phyloP scores from a whole-genome alignment of 2,329 filamentous ascomycete genomes.

The Aspergillaceae sp. region DNA sequence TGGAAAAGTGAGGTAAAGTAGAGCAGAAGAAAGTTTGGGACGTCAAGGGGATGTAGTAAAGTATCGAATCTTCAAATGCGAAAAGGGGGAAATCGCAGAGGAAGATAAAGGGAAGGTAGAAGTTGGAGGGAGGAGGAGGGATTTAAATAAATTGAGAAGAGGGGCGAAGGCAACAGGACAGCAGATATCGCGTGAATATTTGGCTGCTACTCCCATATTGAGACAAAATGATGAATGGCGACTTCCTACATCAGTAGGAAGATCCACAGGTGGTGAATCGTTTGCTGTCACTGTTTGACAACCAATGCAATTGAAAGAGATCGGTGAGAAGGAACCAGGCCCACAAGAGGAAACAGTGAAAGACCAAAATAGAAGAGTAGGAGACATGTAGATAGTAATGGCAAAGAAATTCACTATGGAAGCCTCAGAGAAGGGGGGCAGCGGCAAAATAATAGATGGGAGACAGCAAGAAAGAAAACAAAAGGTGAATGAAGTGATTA shows the following conservation, averaged over 20 bases:
- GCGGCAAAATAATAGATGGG: too few species aligned
- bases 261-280: constrained; percentile 8
- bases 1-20: background rate
- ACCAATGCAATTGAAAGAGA: constrained; percentile 6
- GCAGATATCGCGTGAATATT: constrained; percentile 7
- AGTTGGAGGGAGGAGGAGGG: background rate
- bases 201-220: constrained; percentile 1
- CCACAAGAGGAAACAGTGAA: background rate
- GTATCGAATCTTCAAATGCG: background rate
- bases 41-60: background rate
- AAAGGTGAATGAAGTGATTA: background rate
- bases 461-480: background rate
- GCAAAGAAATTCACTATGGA: background rate
- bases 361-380: background rate
- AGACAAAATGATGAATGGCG: constrained; percentile 9
- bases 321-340: background rate
- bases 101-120: constrained; percentile 2
- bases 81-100: background rate
- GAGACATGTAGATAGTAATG: background rate
- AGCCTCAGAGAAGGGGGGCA: too few species aligned
- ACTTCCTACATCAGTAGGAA: constrained; percentile 9
- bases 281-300: constrained; percentile 8
- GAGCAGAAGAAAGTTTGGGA: background rate
- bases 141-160: constrained; percentile 5
- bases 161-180: background rate